Evolutionary conservation across 2,329 filamentous ascomycete genomes (phyloP), one percentile per base, ranked within the genome.

Genomic region (Thielaviopsis musarum): DNA sequence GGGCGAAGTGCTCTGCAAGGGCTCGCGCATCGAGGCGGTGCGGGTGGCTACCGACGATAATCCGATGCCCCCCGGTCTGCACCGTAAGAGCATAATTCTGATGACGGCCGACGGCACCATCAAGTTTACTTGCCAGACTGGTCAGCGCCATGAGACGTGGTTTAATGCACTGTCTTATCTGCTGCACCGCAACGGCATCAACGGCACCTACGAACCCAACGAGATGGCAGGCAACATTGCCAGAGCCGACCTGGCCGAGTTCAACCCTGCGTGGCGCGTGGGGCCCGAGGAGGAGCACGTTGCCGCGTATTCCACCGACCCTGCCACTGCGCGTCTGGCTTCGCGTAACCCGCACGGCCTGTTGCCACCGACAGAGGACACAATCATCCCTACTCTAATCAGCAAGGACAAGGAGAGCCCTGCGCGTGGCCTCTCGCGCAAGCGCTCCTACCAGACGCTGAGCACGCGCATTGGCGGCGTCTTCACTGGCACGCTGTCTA

Each of bases 121-220:
- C 72, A 91, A 95, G 71, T 95, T 98, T 65, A 98, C 93, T 1
- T 94, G 91, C 63, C 84, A 88, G 1, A 98, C 93, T 2, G 87
- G 89, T 45, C 90, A 96, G 69, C 81, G 93, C 62, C 93, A 98
- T 68, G 93, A 98, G 74, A 97, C 91, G 0, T 98, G 93, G 93
- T 95, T 93, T 77, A 97, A 97, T 67, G 91, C 93, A 0, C 77
- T 98, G 59, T 95, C 89, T 1, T 98, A 98, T 69, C 79, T 98
- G 15, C 78, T 97, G 41, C 78, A 95, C 30, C 84, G 91, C 53
- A 90, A 84, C 26, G 77, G 82, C 34, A 75, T 79, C 21, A 84
- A 85, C 45, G 78, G 75, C n/a, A 54, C 30, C 1, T 59, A 59
- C 34, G 78, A 80, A 57, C 74, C 79, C 6, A 80, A 82, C 64